phyloP scores from a whole-genome alignment of 129 eudicot species.

The Flaveria robusta region DNA sequence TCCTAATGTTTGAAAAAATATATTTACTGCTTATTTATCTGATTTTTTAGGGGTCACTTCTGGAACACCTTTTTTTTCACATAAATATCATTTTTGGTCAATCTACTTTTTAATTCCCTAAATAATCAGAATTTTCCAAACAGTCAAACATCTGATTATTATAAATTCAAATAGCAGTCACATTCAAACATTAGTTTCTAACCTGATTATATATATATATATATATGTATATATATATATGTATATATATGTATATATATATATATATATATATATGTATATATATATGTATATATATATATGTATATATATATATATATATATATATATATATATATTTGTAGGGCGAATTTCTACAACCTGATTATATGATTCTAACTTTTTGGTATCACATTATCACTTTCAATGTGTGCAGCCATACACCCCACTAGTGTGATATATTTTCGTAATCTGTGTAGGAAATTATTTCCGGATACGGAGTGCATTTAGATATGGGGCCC shows the following conservation, averaged over 20 bases:
- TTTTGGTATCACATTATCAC: too few relatives aligned
- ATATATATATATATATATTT: too few relatives aligned
- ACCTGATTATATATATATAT: not conserved
- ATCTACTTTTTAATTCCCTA: too few relatives aligned
- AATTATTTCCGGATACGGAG: constrained; percentile 79
- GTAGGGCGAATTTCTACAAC: too few relatives aligned
- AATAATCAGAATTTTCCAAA: not conserved
- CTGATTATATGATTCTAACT: not conserved
- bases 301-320: too few relatives aligned
- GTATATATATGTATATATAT: too few relatives aligned
- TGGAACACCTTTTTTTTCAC: not conserved
- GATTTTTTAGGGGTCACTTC: not conserved
- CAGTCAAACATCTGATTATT: not conserved
- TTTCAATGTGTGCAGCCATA: not conserved
- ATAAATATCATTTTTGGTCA: not conserved
- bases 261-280: too few relatives aligned
- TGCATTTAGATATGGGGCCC: constrained; percentile 82
- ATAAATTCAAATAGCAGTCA: not conserved
- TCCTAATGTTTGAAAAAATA: not conserved
- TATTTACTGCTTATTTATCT: not conserved
- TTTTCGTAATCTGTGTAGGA: constrained; percentile 41
- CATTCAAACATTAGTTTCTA: not conserved
- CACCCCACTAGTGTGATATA: not conserved
- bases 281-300: too few relatives aligned
- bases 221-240: too few relatives aligned